Percentiles rank a stretch among this genome's conserved stretches.
These are phyloP conservation scores for Botryosphaeria dothidea DNA, from an alignment of 2,329 filamentous ascomycete species.

Conservation along the genomic window DNA sequence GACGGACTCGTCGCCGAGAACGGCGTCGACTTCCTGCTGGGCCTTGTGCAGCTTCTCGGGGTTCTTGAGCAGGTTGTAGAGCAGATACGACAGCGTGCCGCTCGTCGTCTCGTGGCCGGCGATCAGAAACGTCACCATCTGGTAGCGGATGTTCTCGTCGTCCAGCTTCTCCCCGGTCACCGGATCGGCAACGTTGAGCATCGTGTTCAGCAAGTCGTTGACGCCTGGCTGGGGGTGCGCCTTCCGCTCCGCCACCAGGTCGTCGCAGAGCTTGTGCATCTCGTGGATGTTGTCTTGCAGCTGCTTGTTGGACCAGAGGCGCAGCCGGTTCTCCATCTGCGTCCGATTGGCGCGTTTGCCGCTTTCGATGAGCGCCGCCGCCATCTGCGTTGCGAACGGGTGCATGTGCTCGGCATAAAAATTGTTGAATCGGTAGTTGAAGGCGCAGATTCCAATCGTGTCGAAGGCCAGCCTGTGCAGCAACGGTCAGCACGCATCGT, in stretches of 20 bases:
- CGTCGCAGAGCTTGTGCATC: slow-evolving; percentile 31
- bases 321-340: slow-evolving; percentile 23
- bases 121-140: slow-evolving; percentile 21
- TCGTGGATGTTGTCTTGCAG: slow-evolving; percentile 51
- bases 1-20: slow-evolving; percentile 44
- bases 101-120: slow-evolving; percentile 52
- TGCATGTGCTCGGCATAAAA: slow-evolving; percentile 70
- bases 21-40: neutral
- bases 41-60: slow-evolving; percentile 17
- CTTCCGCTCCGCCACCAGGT: slow-evolving; percentile 62
- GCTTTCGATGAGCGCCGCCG: slow-evolving; percentile 60
- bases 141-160: slow-evolving; percentile 15
- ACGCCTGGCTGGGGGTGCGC: slow-evolving; percentile 53
- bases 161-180: slow-evolving; percentile 26
- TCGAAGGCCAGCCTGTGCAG: slow-evolving; percentile 66
- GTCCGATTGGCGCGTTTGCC: slow-evolving; percentile 54
- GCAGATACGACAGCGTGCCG: slow-evolving; percentile 64
- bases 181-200: slow-evolving; percentile 68
- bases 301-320: slow-evolving; percentile 53
- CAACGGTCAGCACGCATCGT: no score
- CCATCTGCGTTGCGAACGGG: slow-evolving; percentile 70
- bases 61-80: slow-evolving; percentile 64
- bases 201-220: slow-evolving; percentile 69
- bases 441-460: slow-evolving; percentile 69
- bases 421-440: slow-evolving; percentile 73